These are phyloP conservation scores for Pneumocystis wakefieldiae DNA, from an alignment of 1,139 yeast species.

Conservation along the genomic window DNA sequence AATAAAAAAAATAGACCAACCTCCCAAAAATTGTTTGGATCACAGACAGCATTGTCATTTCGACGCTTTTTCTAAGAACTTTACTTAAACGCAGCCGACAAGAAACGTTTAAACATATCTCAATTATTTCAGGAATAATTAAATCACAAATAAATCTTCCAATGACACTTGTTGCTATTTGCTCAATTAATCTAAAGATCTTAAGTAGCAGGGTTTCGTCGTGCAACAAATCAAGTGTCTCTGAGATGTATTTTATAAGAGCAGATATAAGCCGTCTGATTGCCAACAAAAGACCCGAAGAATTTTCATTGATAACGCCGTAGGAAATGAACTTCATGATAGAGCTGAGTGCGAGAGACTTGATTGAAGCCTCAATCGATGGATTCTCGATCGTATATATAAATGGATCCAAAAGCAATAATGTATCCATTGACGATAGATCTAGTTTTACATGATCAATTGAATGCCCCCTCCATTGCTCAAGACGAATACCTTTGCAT, in stretches of 20 bases:
- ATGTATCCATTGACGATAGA: slow-evolving; percentile 47
- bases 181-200: slow-evolving; percentile 61
- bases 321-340: slow-evolving; percentile 56
- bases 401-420: slow-evolving; percentile 73
- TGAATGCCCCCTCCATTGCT: too few relatives aligned
- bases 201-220: slow-evolving; percentile 85
- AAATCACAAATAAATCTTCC: slow-evolving; percentile 61
- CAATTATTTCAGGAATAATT: slow-evolving; percentile 73
- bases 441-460: slow-evolving; percentile 16
- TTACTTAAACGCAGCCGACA: slow-evolving; percentile 88
- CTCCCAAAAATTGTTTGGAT: slow-evolving; percentile 54
- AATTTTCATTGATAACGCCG: slow-evolving; percentile 34
- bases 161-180: slow-evolving; percentile 48
- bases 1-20: slow-evolving; percentile 34
- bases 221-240: slow-evolving; percentile 82
- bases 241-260: slow-evolving; percentile 86
- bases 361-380: slow-evolving; percentile 71
- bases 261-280: slow-evolving; percentile 55
- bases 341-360: slow-evolving; percentile 66
- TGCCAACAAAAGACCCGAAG: slow-evolving; percentile 34
- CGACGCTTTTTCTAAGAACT: slow-evolving; percentile 77
- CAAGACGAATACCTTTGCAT: neutral
- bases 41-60: slow-evolving; percentile 60
- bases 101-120: slow-evolving; percentile 81
- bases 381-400: slow-evolving; percentile 74